Evolutionary conservation across 768 basidiomycete species (phyloP).

Genomic region (Suillus alpinus): DNA sequence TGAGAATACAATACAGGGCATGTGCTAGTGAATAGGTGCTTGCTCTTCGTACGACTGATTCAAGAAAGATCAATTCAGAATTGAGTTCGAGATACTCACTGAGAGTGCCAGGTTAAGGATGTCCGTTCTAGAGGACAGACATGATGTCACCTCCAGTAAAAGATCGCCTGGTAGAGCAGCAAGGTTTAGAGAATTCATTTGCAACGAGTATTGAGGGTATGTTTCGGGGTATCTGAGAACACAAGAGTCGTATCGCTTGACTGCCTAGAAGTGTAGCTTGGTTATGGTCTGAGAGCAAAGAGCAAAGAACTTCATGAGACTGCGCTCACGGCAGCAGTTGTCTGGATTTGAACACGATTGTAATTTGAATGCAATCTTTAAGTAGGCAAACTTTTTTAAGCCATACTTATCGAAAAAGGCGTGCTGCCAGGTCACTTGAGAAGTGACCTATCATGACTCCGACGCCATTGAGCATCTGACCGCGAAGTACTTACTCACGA

Average conservation of each 20-base stretch:
- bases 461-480: background rate
- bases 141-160: conserved; percentile 61
- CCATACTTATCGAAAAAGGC: background rate
- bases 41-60: conserved; percentile 43
- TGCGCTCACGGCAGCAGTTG: background rate
- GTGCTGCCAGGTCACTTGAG: background rate
- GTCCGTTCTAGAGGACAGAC: conserved; percentile 51
- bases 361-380: no score
- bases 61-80: background rate
- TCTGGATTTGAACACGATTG: no score
- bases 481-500: background rate
- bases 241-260: background rate
- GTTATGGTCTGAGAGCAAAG: background rate
- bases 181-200: conserved; percentile 5
- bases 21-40: conserved; percentile 46
- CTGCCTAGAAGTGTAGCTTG: background rate
- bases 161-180: conserved; percentile 52
- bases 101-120: conserved; percentile 58
- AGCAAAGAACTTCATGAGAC: background rate
- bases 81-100: conserved; percentile 37
- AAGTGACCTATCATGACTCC: background rate
- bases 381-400: background rate
- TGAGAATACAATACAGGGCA: conserved; percentile 58
- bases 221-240: background rate
- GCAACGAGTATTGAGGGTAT: no score